Conservation (phyloP, 495 filamentous ascomycete genomes). For the Immersiella caudata region DNA sequence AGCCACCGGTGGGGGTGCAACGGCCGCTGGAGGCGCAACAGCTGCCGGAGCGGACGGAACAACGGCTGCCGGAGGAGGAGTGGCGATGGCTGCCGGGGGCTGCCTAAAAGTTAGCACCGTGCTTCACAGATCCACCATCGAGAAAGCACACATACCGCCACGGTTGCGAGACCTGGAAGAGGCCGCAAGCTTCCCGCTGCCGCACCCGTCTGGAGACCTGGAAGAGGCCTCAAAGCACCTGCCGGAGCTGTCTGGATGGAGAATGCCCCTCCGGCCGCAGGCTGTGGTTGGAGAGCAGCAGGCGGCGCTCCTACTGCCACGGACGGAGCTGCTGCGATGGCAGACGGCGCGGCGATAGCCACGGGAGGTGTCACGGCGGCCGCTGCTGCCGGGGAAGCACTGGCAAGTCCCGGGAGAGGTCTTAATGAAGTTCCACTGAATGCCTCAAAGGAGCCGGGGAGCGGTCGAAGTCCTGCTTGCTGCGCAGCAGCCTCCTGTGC, state of each 20-base stretch:
- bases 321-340: neutral
- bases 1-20: neutral
- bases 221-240: neutral
- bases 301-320: neutral
- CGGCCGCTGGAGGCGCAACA: neutral
- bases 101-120: neutral
- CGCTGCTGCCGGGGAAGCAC: neutral
- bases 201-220: neutral
- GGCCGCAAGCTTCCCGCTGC: neutral
- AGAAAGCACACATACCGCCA: neutral
- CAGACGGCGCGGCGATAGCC: neutral
- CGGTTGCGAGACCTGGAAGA: neutral
- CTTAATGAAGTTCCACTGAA: neutral
- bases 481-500: conserved; percentile 28
- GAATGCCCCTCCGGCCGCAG: neutral
- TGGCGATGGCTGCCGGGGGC: neutral
- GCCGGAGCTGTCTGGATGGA: conserved; percentile 4
- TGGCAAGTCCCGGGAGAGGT: conserved; percentile 4
- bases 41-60: neutral
- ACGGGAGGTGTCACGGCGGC: neutral
- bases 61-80: neutral
- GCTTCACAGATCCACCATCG: neutral
- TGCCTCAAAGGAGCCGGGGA: conserved; percentile 3
- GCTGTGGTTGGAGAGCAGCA: neutral
- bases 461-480: conserved; percentile 3